Base-by-base conservation (phyloP, 2,329 filamentous ascomycete species). In the Penicillium sp. region DNA sequence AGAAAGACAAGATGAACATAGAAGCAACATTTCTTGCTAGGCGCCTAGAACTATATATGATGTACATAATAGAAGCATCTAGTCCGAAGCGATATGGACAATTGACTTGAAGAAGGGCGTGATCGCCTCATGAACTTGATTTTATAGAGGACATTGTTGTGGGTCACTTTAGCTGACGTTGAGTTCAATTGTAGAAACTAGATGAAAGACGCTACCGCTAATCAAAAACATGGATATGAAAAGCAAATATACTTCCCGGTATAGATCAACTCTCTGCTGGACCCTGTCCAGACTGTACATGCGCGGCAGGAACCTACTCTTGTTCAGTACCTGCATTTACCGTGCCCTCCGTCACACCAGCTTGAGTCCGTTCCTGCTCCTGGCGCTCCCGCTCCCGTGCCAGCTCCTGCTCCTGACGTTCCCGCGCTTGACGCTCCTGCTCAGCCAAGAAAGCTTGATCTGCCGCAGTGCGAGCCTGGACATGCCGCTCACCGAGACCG, bases 401-500 rank as follows among this genome's bases (percentile, higher is more conserved):
- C 35, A 54, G 53, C 10, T 48, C 53, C 35, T 57, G 52, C 23
- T 58, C 58, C 17, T 45, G 58, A 3, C 54, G 59, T 25, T 54
- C 41, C n/a, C 49, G 48, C 6, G n/a, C 48, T 12, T 17, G 33
- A 9, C 27, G 51, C 49, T 58, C 59, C 6, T 35, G 50, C 25
- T 53, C 50, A 23, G 41, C 65, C 42, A 65, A 57, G 56, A 71
- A 66, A 17, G 68, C 67, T 58, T 71, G 75, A 61, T 81, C 78
- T 17, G 81, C 77, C 53, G 81, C 80, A 63, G 83, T 80, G 57
- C 82, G 77, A 27, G 82, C 84, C 61, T 80, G 75, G 15, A 87
- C 82, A 68, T 86, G 83, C 8, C 83, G 76, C 68, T 88, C 85
- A 0, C 85, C 85, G 27, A 88, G 77, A 0, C 85, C 85, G 0